Evolutionary conservation across 2,329 filamentous ascomycete species (phyloP).

Genomic region (Colletotrichum spinosum): DNA sequence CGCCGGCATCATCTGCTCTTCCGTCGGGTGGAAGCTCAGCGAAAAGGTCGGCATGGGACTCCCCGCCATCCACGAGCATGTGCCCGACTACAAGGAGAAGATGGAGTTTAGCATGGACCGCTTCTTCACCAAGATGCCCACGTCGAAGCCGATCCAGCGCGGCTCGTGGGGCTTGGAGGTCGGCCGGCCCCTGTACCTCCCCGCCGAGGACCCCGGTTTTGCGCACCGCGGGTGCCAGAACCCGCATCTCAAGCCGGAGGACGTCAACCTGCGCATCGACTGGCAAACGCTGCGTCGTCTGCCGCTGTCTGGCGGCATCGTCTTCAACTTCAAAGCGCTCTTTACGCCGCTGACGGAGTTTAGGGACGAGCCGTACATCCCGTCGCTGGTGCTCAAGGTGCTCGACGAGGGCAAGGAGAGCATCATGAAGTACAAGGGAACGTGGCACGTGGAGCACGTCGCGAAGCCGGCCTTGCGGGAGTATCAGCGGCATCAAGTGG

Average conservation of each 20-base stretch:
- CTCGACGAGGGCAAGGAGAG: conserved; percentile 75
- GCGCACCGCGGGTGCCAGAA: conserved; percentile 69
- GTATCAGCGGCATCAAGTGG: conserved; percentile 75
- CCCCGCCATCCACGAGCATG: conserved; percentile 76
- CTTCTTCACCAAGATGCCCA: conserved; percentile 84
- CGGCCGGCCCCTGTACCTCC: conserved; percentile 80
- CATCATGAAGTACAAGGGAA: conserved; percentile 84
- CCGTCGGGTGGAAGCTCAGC: conserved; percentile 82
- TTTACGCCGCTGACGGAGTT: conserved; percentile 82
- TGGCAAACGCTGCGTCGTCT: conserved; percentile 89
- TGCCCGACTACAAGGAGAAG: conserved; percentile 89
- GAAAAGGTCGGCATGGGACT: conserved; percentile 79
- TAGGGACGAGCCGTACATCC: conserved; percentile 78
- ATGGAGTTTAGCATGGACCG: conserved; percentile 90
- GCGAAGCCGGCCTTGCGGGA: conserved; percentile 72
- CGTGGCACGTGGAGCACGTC: conserved; percentile 82
- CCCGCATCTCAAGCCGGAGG: conserved; percentile 64
- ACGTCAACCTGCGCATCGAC: conserved; percentile 80
- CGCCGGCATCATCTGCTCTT: conserved; percentile 82
- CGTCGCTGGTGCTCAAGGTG: conserved; percentile 75
- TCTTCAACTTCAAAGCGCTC: conserved; percentile 90
- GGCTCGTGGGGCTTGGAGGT: conserved; percentile 88
- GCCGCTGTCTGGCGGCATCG: conserved; percentile 78
- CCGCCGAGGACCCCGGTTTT: conserved; percentile 74
- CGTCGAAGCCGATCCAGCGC: conserved; percentile 81